phyloP scores from a whole-genome alignment of 78 protist species.

The Planoprotostelium fungivorum region DNA sequence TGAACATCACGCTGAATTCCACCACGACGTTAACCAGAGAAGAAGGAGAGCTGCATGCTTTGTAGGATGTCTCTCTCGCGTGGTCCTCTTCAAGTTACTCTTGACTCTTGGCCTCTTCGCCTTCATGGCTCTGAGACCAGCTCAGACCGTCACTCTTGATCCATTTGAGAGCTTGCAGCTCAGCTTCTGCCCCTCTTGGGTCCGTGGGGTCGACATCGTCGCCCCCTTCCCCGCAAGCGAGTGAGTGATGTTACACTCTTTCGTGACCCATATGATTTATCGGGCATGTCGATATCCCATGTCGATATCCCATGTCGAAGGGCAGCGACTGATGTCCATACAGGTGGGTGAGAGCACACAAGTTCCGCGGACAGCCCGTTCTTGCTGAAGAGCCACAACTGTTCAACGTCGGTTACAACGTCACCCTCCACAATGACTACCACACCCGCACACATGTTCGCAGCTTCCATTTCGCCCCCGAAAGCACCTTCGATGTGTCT shows the following conservation, averaged over 20 bases:
- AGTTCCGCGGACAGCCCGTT: background rate
- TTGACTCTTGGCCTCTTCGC: background rate
- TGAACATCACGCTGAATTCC: background rate
- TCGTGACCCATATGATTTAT: too few species aligned
- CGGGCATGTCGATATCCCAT: too few species aligned
- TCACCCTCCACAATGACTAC: background rate
- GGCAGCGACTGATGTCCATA: too few species aligned
- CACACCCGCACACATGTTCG: background rate
- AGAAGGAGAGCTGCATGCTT: background rate
- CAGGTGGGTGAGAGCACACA: background rate
- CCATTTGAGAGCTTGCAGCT: background rate
- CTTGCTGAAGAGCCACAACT: background rate
- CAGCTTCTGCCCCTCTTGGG: background rate
- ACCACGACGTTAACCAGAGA: background rate
- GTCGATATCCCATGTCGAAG: too few species aligned
- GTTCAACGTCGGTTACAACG: background rate
- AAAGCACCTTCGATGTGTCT: background rate
- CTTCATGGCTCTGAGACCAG: background rate
- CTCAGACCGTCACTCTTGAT: background rate
- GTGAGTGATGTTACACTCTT: background rate
- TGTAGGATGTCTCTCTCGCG: background rate
- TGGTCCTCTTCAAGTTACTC: background rate
- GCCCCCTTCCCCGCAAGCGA: background rate
- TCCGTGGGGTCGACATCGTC: background rate
- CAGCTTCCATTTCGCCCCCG: background rate